phyloP scores from a whole-genome alignment of 176 grass and related monocot species.

The Themeda triandra region DNA sequence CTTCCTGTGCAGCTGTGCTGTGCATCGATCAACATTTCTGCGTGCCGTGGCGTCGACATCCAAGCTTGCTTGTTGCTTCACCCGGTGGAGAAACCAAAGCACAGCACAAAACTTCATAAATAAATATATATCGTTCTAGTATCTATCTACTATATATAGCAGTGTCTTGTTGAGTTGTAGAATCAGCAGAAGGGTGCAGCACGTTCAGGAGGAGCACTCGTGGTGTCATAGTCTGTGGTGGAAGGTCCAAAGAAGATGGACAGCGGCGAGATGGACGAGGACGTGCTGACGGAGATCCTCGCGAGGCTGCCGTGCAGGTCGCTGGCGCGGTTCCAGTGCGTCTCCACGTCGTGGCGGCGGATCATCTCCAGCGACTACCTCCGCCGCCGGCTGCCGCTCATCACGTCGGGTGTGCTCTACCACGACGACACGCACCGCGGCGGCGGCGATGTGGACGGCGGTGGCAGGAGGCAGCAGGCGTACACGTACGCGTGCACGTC shows the following conservation, averaged over 20 bases:
- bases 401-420: conserved; percentile 71
- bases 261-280: conserved; percentile 35
- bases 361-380: conserved; percentile 73
- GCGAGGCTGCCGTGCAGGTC: conserved; percentile 59
- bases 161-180: neutral
- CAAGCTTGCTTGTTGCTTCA: neutral
- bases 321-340: conserved; percentile 73
- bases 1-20: neutral
- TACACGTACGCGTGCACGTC: conserved; percentile 58
- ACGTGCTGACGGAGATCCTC: conserved; percentile 69
- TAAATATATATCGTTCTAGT: neutral
- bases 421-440: conserved; percentile 14
- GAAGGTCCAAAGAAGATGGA: neutral
- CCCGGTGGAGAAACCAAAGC: neutral
- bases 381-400: conserved; percentile 54
- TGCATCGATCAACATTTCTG: neutral
- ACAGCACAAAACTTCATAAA: neutral
- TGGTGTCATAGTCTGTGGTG: neutral
- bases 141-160: neutral
- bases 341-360: conserved; percentile 56
- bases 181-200: neutral
- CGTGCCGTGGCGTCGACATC: neutral
- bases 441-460: neutral
- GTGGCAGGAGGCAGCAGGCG: conserved; percentile 15
- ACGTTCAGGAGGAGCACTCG: neutral